Evolutionary conservation across 352 stramenopile species (phyloP), one percentile per base, ranked within the genome.

Genomic region (Phytophthora colocasiae): DNA sequence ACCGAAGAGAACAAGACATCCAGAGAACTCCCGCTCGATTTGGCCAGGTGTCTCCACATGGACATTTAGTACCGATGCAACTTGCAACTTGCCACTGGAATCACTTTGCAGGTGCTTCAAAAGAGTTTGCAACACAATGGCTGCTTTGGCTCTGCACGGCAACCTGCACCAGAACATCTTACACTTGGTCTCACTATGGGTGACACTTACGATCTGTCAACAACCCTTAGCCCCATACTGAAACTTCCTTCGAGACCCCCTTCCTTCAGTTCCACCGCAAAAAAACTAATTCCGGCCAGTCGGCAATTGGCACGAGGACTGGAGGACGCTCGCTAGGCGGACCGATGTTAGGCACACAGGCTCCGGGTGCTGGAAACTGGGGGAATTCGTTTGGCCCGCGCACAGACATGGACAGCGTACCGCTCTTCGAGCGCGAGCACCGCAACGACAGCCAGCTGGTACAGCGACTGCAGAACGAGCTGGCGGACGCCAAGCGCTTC

Each of bases 391-490:
- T 82, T 69, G 75, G 73, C 17, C 44, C 52, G 26, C 73, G 75
- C 54, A 72, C 74, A 57, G 85, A 95, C 24, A 93, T 94, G 86
- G 86, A 92, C 57, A 91, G 61, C 63, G 87, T 92, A 53, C 87
- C 87, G 66, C 72, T 94, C 39, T 95, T 95, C 74, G 87, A 95
- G 73, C 83, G 87, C 48, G 87, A 95, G 75, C 87, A 93, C 69
- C 82, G 87, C 63, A 92, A 91, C 56, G 87, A 95, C 71, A 85
- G 83, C 17, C 87, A 95, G 66, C 65, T 93, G 38, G 87, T 95
- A 44, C 86, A 93, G 68, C 83, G 88, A 1, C 72, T 93, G 36
- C 88, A 96, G 66, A 93, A 89, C 61, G 88, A 96, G 63, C 75
- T 96, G 43, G 76, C 84, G 17, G 88, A 96, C 56, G 84, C 85